Evolutionary conservation across 257 asterid species (phyloP).

Genomic region (Mitragyna speciosa): DNA sequence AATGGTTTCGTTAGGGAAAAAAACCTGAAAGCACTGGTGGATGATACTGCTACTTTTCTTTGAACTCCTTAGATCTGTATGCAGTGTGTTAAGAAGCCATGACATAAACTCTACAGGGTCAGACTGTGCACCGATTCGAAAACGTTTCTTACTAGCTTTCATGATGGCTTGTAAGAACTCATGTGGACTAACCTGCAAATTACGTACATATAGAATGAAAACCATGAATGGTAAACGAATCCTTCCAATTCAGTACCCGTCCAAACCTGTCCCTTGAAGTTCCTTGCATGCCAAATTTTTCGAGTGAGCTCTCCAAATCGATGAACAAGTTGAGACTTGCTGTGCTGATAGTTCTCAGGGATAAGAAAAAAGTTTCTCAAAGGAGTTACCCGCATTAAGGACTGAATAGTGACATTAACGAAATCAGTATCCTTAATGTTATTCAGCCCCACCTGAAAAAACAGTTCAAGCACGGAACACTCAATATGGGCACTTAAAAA

Average conservation of each 20-base stretch:
- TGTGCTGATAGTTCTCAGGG: conserved; percentile 77
- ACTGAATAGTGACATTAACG: conserved; percentile 93
- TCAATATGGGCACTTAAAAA: background rate
- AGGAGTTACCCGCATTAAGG: conserved; percentile 97
- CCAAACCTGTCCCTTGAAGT: conserved; percentile 95
- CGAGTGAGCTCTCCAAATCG: conserved; percentile 96
- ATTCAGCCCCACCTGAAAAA: conserved; percentile 88
- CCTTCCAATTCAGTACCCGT: background rate
- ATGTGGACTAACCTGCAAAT: conserved; percentile 95
- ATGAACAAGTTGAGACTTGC: conserved; percentile 89
- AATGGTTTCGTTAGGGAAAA: conserved; percentile 7
- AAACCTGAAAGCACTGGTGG: conserved; percentile 93
- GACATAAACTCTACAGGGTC: conserved; percentile 98
- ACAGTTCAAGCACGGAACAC: conserved; percentile 16
- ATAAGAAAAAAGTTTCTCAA: conserved; percentile 95
- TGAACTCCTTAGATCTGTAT: conserved; percentile 62
- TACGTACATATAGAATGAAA: conserved; percentile 17
- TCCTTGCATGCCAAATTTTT: conserved; percentile 94
- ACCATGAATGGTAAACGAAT: background rate
- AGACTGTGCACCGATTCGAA: conserved; percentile 85
- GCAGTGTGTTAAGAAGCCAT: conserved; percentile 91
- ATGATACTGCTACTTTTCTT: conserved; percentile 76
- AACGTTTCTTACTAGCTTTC: conserved; percentile 87
- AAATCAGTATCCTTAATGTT: conserved; percentile 96
- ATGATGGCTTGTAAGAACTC: conserved; percentile 96